Evolutionary conservation across 2,329 filamentous ascomycete species (phyloP), one percentile per base, ranked within the genome.

Genomic region (Diplodia seriata): DNA sequence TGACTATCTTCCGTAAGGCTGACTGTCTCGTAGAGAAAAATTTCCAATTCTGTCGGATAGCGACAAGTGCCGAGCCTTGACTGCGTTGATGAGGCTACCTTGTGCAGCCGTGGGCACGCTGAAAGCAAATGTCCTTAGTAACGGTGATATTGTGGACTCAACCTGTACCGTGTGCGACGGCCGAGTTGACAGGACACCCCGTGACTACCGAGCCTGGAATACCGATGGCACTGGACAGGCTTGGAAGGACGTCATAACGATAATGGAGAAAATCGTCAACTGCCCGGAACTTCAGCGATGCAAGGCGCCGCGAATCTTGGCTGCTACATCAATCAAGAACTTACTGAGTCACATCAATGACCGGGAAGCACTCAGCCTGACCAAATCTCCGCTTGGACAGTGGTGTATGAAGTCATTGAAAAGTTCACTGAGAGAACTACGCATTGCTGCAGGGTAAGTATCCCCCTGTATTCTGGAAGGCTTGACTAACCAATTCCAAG

Each of bases 381-480:
- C 89, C 68, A 82, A 81, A 1, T 93, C 92, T 9, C 77, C 81
- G 0, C 81, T 92, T 50, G 93, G 92, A 0, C 89, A 94, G 73
- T 94, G 92, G 87, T 94, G 93, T 74, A 81, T 97, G 4, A 87
- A 90, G 72, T 92, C 91, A 0, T 82, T 98, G 49, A 89, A 90
- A 70, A 97, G 94, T 77, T 96, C 94, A 1, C 79, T 93, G 23
- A 87, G 94, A 74, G 95, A 98, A 76, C 82, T 98, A 33, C 89
- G 94, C 38, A 87, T 97, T 72, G 90, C 90, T 47, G 91, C 94
- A 68, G 91, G 90, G 83, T 90, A 82, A 74, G 81, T 4, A 50
- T 7, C 15, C 23, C 20, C 40, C n/a, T 23, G 3, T 18, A 8
- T 20, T n/a, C 15, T 50, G 38, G 18, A n/a, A 55, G 8, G 38